A percentile compares a stretch with the other conserved stretches of the same genome.
phyloP scores from a whole-genome alignment of 106 monocot genomes.

The Cymbidium sinense region DNA sequence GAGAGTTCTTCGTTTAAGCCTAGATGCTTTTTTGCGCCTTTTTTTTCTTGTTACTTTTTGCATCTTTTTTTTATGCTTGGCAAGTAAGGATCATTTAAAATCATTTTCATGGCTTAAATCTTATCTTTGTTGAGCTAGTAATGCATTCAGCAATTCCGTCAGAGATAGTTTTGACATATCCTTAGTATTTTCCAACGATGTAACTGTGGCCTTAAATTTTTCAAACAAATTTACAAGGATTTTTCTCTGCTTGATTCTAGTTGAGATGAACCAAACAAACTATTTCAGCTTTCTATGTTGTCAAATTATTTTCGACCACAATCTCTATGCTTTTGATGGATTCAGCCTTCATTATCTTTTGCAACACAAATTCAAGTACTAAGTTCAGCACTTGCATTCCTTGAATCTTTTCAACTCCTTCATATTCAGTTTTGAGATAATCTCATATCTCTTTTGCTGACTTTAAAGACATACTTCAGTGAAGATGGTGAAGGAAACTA shows the following conservation, averaged over 20 bases:
- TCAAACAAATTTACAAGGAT: not conserved
- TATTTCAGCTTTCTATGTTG: not conserved
- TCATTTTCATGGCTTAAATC: not conserved
- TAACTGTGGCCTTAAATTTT: not conserved
- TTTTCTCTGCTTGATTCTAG: constrained; percentile 3
- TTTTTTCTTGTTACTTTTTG: not conserved
- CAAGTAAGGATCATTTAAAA: not conserved
- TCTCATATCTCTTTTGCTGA: not conserved
- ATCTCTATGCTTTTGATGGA: not conserved
- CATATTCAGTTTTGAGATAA: constrained; percentile 5
- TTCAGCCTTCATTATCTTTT: not conserved
- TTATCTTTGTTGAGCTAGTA: not conserved
- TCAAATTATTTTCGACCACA: too few species aligned
- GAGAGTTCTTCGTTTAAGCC: not conserved
- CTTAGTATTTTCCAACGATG: not conserved
- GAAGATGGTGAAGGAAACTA: not conserved
- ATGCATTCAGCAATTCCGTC: not conserved
- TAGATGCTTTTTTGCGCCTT: not conserved
- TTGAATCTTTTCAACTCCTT: too few species aligned
- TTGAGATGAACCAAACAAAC: not conserved
- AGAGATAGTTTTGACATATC: constrained; percentile 4
- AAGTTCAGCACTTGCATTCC: not conserved
- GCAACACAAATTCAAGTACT: not conserved
- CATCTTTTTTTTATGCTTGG: not conserved
- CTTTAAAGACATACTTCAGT: constrained; percentile 3